Conservation (phyloP, 495 filamentous ascomycete genomes). For the Sphaerosporella brunnea region DNA sequence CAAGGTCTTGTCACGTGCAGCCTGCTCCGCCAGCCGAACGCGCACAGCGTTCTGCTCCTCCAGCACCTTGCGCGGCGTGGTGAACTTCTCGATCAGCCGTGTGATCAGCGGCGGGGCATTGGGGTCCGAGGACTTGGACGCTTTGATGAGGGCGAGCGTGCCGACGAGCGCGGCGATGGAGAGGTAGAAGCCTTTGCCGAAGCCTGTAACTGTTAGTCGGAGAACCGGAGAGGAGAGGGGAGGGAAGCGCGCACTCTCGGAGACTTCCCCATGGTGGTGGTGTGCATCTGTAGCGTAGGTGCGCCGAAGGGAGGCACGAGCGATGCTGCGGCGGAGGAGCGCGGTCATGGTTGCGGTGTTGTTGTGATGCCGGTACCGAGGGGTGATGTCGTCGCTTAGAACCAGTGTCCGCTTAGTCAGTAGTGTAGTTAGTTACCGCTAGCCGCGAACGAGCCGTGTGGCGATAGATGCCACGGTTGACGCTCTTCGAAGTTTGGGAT, state of each 20-base stretch:
- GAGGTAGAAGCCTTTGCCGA: slow-evolving; percentile 41
- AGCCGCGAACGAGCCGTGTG: no score
- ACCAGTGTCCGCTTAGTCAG: neutral
- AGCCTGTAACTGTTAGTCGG: slow-evolving; percentile 9
- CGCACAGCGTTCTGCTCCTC: slow-evolving; percentile 42
- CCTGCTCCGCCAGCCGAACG: slow-evolving; percentile 52
- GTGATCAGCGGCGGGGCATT: slow-evolving; percentile 38
- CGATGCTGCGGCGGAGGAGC: neutral
- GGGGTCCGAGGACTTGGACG: slow-evolving; percentile 33
- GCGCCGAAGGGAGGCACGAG: neutral
- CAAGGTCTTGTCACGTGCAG: slow-evolving; percentile 45
- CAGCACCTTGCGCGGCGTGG: slow-evolving; percentile 32
- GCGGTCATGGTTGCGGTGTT: neutral
- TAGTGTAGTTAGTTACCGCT: no score
- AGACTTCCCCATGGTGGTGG: neutral
- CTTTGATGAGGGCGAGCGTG: slow-evolving; percentile 39
- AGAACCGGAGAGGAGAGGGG: neutral
- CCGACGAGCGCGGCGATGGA: slow-evolving; percentile 41
- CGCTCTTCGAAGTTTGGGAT: no score
- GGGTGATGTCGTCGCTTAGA: slow-evolving; percentile 2
- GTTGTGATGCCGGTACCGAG: no score
- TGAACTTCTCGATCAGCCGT: slow-evolving; percentile 40
- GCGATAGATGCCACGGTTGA: no score
- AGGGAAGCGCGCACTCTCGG: neutral
- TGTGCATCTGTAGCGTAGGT: neutral